Percentiles rank a stretch among this genome's conserved stretches.
Conservation (phyloP, 176 grass and related monocot genomes). For the Urochloa ruziziensis region DNA sequence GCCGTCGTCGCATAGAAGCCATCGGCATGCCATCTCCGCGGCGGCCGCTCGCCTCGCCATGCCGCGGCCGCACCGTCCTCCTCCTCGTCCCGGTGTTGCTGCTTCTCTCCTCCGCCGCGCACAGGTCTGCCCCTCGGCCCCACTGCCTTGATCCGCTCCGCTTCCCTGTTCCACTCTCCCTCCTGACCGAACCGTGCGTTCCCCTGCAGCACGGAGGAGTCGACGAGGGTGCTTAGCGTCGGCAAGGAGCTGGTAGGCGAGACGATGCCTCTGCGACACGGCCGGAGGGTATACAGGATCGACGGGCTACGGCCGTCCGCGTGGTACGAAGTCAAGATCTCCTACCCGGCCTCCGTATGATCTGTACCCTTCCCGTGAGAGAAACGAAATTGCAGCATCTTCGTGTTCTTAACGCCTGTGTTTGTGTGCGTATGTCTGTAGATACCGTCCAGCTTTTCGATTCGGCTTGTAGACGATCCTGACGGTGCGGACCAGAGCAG, state of each 20-base stretch:
- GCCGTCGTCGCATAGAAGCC: neutral
- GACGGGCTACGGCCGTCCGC: slow-evolving; percentile 39
- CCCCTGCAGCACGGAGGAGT: slow-evolving; percentile 44
- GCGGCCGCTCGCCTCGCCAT: neutral
- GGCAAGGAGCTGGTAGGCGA: slow-evolving; percentile 60
- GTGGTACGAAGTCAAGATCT: slow-evolving; percentile 98
- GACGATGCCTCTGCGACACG: slow-evolving; percentile 53
- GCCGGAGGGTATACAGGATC: slow-evolving; percentile 57
- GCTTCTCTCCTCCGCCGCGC: neutral
- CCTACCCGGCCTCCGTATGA: slow-evolving; percentile 85
- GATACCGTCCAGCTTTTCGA: slow-evolving; percentile 81
- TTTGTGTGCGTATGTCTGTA: slow-evolving; percentile 22
- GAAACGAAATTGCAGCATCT: neutral
- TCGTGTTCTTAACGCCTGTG: neutral
- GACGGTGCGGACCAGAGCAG: slow-evolving; percentile 9
- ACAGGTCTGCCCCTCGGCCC: neutral
- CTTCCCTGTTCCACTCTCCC: neutral
- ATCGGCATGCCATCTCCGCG: slow-evolving; percentile 15
- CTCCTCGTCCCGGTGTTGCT: neutral
- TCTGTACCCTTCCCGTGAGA: slow-evolving; percentile 17
- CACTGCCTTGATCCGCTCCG: neutral
- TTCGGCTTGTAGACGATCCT: slow-evolving; percentile 37
- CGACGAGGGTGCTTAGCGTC: slow-evolving; percentile 43
- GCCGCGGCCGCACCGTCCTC: neutral
- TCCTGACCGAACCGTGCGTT: neutral